Evolutionary conservation across 169 alveolate genomes (phyloP).

Genomic region (Besnoitia besnoiti): DNA sequence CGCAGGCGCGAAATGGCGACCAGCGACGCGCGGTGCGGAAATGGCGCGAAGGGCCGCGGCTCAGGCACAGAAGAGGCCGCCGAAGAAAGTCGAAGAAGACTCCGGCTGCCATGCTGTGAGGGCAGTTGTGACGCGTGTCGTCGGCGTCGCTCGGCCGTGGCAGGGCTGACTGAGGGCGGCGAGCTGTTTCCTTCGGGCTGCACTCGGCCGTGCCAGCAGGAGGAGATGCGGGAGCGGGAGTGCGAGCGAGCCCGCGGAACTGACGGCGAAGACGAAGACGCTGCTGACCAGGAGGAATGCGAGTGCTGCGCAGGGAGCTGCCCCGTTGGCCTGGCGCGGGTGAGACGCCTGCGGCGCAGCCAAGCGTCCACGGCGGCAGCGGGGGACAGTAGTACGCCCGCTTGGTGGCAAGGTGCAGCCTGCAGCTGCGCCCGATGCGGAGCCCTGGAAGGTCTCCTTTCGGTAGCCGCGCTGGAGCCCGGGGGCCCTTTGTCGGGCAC

Average conservation of each 20-base stretch:
- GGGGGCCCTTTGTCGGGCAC: too few relatives aligned
- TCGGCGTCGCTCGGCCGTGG: background rate
- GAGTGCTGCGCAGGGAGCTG: conserved; percentile 9
- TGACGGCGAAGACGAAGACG: background rate
- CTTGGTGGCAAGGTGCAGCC: background rate
- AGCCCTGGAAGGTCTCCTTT: background rate
- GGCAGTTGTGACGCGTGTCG: background rate
- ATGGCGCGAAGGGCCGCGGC: background rate
- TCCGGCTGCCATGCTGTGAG: background rate
- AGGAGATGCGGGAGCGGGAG: background rate
- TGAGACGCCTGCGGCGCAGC: background rate
- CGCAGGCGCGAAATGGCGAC: too few relatives aligned
- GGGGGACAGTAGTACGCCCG: background rate
- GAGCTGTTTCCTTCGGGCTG: background rate
- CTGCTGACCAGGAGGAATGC: background rate
- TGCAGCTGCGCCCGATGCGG: background rate
- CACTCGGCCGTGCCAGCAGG: background rate
- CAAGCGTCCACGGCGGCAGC: background rate
- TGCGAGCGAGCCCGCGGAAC: background rate
- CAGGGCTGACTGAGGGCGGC: background rate
- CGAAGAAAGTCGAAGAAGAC: background rate
- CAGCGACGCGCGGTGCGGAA: background rate
- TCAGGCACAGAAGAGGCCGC: background rate
- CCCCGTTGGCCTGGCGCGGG: background rate
- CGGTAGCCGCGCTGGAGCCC: background rate